Evolutionary conservation across 495 filamentous ascomycete species (phyloP), one percentile per base, ranked within the genome.

Genomic region (Neurospora pannonica): DNA sequence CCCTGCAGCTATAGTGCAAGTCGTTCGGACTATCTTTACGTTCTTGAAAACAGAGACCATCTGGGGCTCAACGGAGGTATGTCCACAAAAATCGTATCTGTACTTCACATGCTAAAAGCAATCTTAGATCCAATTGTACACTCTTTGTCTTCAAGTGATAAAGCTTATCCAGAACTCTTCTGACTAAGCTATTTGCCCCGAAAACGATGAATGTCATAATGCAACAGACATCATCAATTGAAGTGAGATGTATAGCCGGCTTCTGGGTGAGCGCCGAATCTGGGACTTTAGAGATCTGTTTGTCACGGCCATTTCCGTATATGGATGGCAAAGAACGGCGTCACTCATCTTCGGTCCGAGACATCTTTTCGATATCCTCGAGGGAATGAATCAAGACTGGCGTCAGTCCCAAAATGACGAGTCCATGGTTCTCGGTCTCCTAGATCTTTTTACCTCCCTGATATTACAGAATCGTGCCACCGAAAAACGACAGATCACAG

Each of bases 221-320:
- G 38, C 38, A 11, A 37, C 17, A 9, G 28, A 28, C 17, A 39
- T 71, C 2, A 72, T 74, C 19, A 31, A 77, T 15, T 78, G 73
- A 74, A 38, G 43, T 2, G 36, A 54, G n/a, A 28, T 79, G 19
- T 78, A 79, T 39, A 42, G 46, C 21, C 46, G 72, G 2, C 54
- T 79, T 15, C 48, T 73, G 1, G 39, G 46, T 2, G 72, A 78
- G 17, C 24, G 69, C 13, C 73, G 74, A 4, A 71, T 79, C 17
- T 79, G 78, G 78, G 75, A 78, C 39, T 72, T 78, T 15, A 73
- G 69, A 13, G 78, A 79, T 39, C 74, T 79, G 3, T 60, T 79
- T 15, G 31, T 72, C 7, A 48, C 77, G 17, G 13, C 42, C 1
- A 71, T 72, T 8, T 46, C 75, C 7, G 10, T 75, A 15, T 77